These are phyloP conservation scores for Boletus rubescentipes DNA, from an alignment of 768 basidiomycete species.

Conservation along the genomic window DNA sequence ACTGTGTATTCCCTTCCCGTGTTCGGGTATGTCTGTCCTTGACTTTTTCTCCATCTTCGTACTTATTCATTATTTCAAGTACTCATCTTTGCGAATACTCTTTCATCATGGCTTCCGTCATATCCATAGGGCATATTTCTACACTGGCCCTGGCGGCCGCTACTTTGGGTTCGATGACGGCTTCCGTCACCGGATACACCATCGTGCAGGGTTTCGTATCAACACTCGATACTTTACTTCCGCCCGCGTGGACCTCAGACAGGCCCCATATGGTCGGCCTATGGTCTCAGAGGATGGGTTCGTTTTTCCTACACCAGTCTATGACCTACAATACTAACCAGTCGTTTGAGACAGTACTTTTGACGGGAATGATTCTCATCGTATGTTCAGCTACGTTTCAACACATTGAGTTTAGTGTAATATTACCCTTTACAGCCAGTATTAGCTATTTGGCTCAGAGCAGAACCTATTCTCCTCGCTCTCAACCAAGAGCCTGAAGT, in stretches of 20 bases:
- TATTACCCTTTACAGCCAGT: constrained; percentile 42
- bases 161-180: constrained; percentile 72
- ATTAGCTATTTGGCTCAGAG: constrained; percentile 74
- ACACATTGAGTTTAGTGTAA: neutral
- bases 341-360: constrained; percentile 46
- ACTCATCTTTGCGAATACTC: constrained; percentile 85
- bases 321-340: constrained; percentile 4
- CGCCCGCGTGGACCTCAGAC: constrained; percentile 90
- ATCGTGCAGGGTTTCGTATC: constrained; percentile 81
- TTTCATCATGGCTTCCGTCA: constrained; percentile 77
- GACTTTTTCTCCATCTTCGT: too few species aligned
- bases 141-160: constrained; percentile 87
- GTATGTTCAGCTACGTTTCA: constrained; percentile 40
- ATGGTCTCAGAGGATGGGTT: constrained; percentile 88
- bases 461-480: constrained; percentile 73
- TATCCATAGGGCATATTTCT: constrained; percentile 89
- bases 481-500: constrained; percentile 84
- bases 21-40: too few species aligned
- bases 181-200: constrained; percentile 53
- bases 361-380: constrained; percentile 56
- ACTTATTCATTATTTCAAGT: constrained; percentile 35
- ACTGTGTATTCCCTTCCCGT: too few species aligned
- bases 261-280: constrained; percentile 84
- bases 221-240: constrained; percentile 92
- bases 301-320: constrained; percentile 23